Base-by-base conservation (phyloP, 495 filamentous ascomycete species). In the Aspergillus bertholletiae region DNA sequence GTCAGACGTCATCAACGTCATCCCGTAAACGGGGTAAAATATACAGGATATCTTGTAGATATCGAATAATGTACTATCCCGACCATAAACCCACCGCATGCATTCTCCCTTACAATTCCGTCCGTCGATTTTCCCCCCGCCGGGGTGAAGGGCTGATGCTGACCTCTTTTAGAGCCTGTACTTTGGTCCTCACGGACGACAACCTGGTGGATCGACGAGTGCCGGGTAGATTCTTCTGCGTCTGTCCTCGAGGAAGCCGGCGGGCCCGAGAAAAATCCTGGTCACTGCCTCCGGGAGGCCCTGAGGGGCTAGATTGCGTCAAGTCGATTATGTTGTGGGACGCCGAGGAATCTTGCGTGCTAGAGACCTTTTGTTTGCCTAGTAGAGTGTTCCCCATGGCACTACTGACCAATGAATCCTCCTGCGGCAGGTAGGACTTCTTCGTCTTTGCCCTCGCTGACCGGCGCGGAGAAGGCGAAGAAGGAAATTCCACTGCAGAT, bases 311-410 rank as follows among this genome's bases (percentile, higher is more conserved):
- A 20, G 70, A 70, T 27, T 64, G 56, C 0, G 77, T 80, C 21
- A 80, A 58, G 47, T 80, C 77, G 9, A 81, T 61, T 17, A 78
- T 46, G 11, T 32, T 27, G 22, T 59, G 61, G 2, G 68, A 70
- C 9, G 41, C 49, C 49, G 71, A 65, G 2, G 69, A 66, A 51
- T 34, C 53, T 50, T 43, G 54, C 55, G 24, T 7, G 26, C 17
- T 20, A 5, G 6, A 9, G 3, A 39, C 24, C 22, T 23, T 17
- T n/a, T n/a, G n/a, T 7, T 15, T 12, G 11, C 32, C 22, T 24
- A 15, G 41, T 18, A 21, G 17, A 20, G 50, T 23, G 12, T 49
- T 58, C 5, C 51, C 57, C 13, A 57, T 48, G 4, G 57, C 46
- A 34, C 52, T 32, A 28, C 54, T 59, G 37, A 62, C 30, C 9